Evolutionary conservation across 176 grass and related monocot genomes (phyloP), one percentile per base, ranked within the genome.

Genomic region (Oryza nivara): DNA sequence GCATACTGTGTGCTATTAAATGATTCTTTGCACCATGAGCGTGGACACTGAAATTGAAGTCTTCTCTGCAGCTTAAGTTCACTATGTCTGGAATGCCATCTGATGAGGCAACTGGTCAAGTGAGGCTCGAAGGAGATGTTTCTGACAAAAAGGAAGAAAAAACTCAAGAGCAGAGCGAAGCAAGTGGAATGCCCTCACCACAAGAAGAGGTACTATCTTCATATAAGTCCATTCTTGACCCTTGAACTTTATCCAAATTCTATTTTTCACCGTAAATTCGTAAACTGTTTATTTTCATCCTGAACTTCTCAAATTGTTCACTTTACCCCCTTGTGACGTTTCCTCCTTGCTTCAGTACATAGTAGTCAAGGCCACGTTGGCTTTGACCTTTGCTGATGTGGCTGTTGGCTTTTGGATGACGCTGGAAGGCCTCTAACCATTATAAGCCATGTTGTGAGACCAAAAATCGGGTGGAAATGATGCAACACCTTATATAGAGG

Each of bases 81-180:
- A 81, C 52, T 38, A 90, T 92, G 90, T 95, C 90, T 64, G 83
- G 79, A 15, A 80, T 79, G 44, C 38, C 88, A 68, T 87, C 82
- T 83, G 87, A 92, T 83, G 84, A 74, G 79, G 61, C 66, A 48
- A 67, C 82, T 78, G 63, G 49, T 35, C 67, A 88, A 77, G 72
- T 68, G 71, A 86, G 75, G 49, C 19, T 40, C 61, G 82, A 90
- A 83, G 85, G 71, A 65, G 67, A 84, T 80, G 38, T 45, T 84
- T 67, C 86, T 61, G 58, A 81, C 11, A 60, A 81, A 45, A 88
- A 85, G 23, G 60, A 77, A 74, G 86, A 90, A 86, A 76, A 83
- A 74, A 86, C 86, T 87, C 54, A 87, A 74, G 88, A 85, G 54
- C 81, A 78, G 77, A 88, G 63, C 67, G 92, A 86, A 67, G 81